Evolutionary conservation across 1,139 yeast genomes (phyloP).

Genomic region (Pichia sp.): DNA sequence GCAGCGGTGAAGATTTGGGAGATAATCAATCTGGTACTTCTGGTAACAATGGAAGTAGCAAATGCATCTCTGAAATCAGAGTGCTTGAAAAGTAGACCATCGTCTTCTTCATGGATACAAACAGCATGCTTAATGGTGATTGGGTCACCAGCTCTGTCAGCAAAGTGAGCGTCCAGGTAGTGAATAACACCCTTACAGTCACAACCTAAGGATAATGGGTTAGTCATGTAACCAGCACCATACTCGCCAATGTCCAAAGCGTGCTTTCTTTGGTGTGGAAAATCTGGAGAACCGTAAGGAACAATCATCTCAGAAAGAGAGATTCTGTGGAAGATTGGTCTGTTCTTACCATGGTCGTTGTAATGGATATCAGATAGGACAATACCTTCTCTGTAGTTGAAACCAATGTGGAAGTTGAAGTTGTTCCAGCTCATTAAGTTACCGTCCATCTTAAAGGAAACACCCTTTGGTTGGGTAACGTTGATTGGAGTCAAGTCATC

Average conservation of each 20-base stretch:
- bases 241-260: constrained; percentile 85
- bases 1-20: constrained; percentile 85
- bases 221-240: constrained; percentile 83
- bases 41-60: constrained; percentile 67
- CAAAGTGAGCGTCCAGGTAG: constrained; percentile 70
- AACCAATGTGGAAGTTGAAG: constrained; percentile 71
- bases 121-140: constrained; percentile 69
- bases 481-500: constrained; percentile 57
- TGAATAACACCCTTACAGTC: constrained; percentile 84
- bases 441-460: constrained; percentile 66
- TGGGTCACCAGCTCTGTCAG: constrained; percentile 63
- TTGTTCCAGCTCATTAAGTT: constrained; percentile 72
- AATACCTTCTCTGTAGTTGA: constrained; percentile 82
- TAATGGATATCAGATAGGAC: constrained; percentile 68
- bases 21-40: constrained; percentile 68
- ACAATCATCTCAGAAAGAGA: constrained; percentile 81
- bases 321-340: constrained; percentile 73
- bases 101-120: constrained; percentile 83
- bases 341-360: constrained; percentile 66
- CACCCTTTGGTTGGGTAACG: constrained; percentile 77
- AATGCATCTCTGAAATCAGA: constrained; percentile 79
- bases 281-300: constrained; percentile 76
- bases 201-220: constrained; percentile 72
- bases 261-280: constrained; percentile 79
- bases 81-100: constrained; percentile 72